Base-by-base conservation (phyloP, 2,329 filamentous ascomycete species). In the Escovopsis sp. region DNA sequence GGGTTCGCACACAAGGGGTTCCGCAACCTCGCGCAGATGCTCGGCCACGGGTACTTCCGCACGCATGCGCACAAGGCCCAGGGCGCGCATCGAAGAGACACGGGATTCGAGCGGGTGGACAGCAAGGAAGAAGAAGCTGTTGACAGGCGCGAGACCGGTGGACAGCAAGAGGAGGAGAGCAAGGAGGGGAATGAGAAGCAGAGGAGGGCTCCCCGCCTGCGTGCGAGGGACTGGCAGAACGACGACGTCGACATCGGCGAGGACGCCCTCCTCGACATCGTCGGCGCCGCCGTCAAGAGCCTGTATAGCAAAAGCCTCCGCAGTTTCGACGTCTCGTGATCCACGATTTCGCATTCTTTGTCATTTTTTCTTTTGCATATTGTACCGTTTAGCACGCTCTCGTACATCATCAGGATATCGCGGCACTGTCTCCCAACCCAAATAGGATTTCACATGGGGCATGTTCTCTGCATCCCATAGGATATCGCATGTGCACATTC, bases 11-110 rank as follows among this genome's bases (percentile, higher is more conserved):
- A 43, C 15, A 36, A 39, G 26, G 48, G 47, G 6, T 65, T 63
- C 40, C 50, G 56, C 17, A 64, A 64, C 43, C 37, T 65, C 3
- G 60, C 60, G 5, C 48, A 44, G 27, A 49, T 63, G 45, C 42
- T 48, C 10, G 55, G 55, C 1, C 45, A 56, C 14, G 43, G 37
- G 10, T 63, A 63, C 44, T 60, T 61, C 33, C 49, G 51, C 21
- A 44, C 50, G 5, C 55, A 62, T 38, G 55, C 49, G 27, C 15
- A 7, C 13, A 14, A n/a, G 13, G 27, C 13, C 8, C 27, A n/a
- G 13, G 27, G 7, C 6, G 27, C 19, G 19, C 19, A 9, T 5
- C 19, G 19, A 23, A 9, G 19, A 23, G 19, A 23, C 19, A 5
- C 19, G 19, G 19, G n/a, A n/a, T n/a, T n/a, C n/a, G n/a, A n/a